A percentile compares a stretch with the other conserved stretches of the same genome.
phyloP scores from a whole-genome alignment of 306 rosid genomes.

The Medicago ruthenica region DNA sequence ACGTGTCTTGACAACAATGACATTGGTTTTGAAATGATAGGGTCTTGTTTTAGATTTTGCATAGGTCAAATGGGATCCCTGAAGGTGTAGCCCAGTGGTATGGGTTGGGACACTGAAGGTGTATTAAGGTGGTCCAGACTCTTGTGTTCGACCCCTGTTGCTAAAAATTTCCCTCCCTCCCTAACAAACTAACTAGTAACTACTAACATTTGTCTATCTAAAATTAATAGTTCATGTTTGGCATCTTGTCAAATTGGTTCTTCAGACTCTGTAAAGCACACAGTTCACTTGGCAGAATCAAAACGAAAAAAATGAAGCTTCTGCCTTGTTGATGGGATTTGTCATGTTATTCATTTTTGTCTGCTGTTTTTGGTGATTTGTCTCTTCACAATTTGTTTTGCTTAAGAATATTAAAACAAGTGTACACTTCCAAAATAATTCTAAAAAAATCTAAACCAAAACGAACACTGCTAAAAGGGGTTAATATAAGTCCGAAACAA shows the following conservation, averaged over 20 bases:
- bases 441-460: constrained; percentile 11
- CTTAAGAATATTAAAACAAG: constrained; percentile 21
- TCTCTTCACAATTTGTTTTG: background rate
- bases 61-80: background rate
- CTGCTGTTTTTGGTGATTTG: constrained; percentile 3
- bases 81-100: no score
- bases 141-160: no score
- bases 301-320: constrained; percentile 7
- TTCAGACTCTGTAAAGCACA: constrained; percentile 22
- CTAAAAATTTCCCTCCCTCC: no score
- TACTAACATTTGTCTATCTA: no score
- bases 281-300: constrained; percentile 17
- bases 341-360: constrained; percentile 2
- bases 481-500: constrained; percentile 26
- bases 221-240: constrained; percentile 18
- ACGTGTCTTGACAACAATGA: constrained; percentile 12
- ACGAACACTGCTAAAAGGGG: background rate
- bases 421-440: constrained; percentile 13
- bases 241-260: constrained; percentile 24
- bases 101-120: no score
- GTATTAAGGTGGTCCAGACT: no score
- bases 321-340: constrained; percentile 22
- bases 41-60: constrained; percentile 30
- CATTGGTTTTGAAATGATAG: constrained; percentile 27
- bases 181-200: no score